A percentile compares a stretch with the other conserved stretches of the same genome.
phyloP scores from a whole-genome alignment of 257 asterid genomes.

The Solanum bulbocastanum region DNA sequence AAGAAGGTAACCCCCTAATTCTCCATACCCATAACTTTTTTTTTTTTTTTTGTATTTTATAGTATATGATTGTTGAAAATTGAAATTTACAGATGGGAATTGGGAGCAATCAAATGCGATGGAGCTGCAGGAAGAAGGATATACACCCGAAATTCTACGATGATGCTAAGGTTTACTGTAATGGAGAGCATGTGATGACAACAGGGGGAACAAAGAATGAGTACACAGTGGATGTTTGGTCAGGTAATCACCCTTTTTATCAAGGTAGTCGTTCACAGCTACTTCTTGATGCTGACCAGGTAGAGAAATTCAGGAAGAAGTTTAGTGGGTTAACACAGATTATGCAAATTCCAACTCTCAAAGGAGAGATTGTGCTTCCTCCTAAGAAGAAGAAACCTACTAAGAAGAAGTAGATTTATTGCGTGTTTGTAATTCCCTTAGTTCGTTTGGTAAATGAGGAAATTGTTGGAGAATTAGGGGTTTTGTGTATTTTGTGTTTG shows the following conservation, averaged over 20 bases:
- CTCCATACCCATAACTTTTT: neutral
- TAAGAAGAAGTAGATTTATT: neutral
- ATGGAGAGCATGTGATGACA: slow-evolving; percentile 90
- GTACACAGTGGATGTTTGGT: slow-evolving; percentile 92
- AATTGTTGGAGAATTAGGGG: neutral
- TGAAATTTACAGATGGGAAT: slow-evolving; percentile 24
- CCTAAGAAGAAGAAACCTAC: neutral
- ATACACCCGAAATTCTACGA: slow-evolving; percentile 77
- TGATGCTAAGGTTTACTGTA: slow-evolving; percentile 81
- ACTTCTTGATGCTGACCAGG: slow-evolving; percentile 71
- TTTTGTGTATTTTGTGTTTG: neutral
- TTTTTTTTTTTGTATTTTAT: neutral
- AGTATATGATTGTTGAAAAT: neutral
- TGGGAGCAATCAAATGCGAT: slow-evolving; percentile 42
- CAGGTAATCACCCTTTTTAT: slow-evolving; percentile 92
- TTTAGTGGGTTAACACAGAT: slow-evolving; percentile 43
- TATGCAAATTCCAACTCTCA: slow-evolving; percentile 84
- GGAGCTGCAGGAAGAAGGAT: slow-evolving; percentile 82
- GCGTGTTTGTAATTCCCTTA: neutral
- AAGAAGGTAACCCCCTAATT: slow-evolving; percentile 25
- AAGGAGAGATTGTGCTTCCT: slow-evolving; percentile 57
- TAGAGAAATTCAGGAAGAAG: slow-evolving; percentile 76
- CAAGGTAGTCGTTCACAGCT: slow-evolving; percentile 63
- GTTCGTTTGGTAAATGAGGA: neutral
- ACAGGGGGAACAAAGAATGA: slow-evolving; percentile 94